Evolutionary conservation across 805 yeast genomes (phyloP).

Genomic region (Yamadazyma endophytica): DNA sequence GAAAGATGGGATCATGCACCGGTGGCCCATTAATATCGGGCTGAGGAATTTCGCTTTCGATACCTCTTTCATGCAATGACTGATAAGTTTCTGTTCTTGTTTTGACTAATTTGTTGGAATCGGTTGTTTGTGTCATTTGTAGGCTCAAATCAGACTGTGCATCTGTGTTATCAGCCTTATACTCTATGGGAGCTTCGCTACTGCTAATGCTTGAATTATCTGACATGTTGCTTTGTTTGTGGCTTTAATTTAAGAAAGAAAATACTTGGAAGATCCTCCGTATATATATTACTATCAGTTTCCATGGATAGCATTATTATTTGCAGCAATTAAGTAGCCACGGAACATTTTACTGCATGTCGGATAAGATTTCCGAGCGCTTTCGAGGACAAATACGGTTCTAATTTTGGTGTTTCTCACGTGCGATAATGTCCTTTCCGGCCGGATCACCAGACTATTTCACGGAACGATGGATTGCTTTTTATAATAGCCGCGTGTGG

Average conservation of each 20-base stretch:
- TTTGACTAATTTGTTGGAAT: conserved; percentile 6
- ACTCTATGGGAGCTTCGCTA: conserved; percentile 7
- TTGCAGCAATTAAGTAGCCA: too few species aligned
- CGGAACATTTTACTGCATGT: too few species aligned
- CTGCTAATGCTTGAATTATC: conserved; percentile 5
- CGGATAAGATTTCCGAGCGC: too few species aligned
- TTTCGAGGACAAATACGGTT: too few species aligned
- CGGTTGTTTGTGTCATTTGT: conserved; percentile 4
- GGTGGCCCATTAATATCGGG: conserved; percentile 47
- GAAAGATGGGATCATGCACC: conserved; percentile 69
- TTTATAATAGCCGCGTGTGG: too few species aligned
- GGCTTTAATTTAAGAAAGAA: conserved; percentile 1
- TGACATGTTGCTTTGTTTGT: too few species aligned
- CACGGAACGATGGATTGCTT: too few species aligned
- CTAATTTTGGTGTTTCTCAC: too few species aligned
- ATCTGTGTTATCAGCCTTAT: conserved; percentile 6
- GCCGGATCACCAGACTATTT: too few species aligned
- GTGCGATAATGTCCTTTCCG: too few species aligned
- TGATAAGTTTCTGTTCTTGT: conserved; percentile 67
- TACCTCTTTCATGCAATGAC: conserved; percentile 61
- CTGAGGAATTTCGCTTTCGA: conserved; percentile 49
- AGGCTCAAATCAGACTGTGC: conserved; percentile 9
- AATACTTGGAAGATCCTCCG: neutral
- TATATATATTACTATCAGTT: conserved; percentile 1
- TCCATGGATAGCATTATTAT: neutral